Base-by-base conservation (phyloP, 2,329 filamentous ascomycete species). In the Trichoderma endophyticum region DNA sequence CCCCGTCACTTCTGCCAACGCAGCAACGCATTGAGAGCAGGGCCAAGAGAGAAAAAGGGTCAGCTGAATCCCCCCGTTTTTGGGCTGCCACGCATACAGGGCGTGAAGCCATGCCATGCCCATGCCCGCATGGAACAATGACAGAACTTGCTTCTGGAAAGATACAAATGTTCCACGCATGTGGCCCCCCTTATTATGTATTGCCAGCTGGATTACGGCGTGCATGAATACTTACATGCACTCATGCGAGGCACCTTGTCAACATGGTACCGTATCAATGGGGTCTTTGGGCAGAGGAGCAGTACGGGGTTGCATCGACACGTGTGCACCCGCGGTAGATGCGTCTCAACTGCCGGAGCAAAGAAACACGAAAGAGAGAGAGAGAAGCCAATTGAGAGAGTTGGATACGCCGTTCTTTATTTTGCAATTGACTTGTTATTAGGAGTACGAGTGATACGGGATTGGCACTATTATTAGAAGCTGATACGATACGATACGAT, bases 141-240 rank as follows among this genome's bases (percentile, higher is more conserved):
- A 59, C 66, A 62, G 66, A 70, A 68, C 65, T n/a, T 32, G 65
- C 65, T 68, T 68, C 65, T 60, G 56, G 34, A 32, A 67, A 24
- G 57, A 51, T 60, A 30, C 21, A 60, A 32, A 43, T 43, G 21
- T 39, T 63, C 67, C 43, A 54, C n/a, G 36, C 56, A 48, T 30
- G n/a, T 15, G n/a, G 24, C 34, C 56, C 34, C 54, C 34, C 39
- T 43, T 43, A 39, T 18, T 39, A 18, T 18, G 36, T 67, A 30
- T 63, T 64, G 26, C 14, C 36, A 43, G 21, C 60, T 63, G 60
- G 36, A 28, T 15, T 60, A 48, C 26, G 28, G 28, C 15, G 57
- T 63, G 32, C 59, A 70, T 70, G 57, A 61, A 62, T 51, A 61
- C 66, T 28, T 26, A 68, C 65, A 61, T 70, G 39, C 39, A 51